Evolutionary conservation across 768 basidiomycete species (phyloP), one percentile per base, ranked within the genome.

Genomic region (Termitomyces sp.): DNA sequence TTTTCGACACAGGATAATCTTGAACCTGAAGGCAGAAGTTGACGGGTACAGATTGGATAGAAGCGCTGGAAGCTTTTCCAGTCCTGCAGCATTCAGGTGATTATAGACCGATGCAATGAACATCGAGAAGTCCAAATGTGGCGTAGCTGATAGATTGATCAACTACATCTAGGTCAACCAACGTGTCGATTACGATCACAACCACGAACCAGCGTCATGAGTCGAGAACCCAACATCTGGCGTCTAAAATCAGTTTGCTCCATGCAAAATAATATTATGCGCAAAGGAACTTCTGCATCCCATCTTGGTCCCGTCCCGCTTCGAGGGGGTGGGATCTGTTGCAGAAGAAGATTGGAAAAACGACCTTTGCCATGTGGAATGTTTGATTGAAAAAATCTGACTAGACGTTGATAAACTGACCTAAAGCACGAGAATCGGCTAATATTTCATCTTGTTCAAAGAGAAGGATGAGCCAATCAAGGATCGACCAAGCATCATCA

Each of bases 371-470:
- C 2, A 22, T 32, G 17, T 46, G 15, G 2, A 2, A 26, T 42
- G 28, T 32, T 42, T 47, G 11, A 12, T 15, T 21, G 32, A 14
- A 8, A 32, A 32, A 10, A 10, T 10, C 30, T 9, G 30, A 54
- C 37, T 52, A 21, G 1, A 8, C 9, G 44, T 24, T n/a, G 19
- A n/a, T 24, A 34, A 14, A 59, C 74, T 64, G 52, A 79, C 81
- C 68, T 54, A 68, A 64, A 49, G 72, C 73, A 55, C 68, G 66
- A 15, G 60, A 58, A 54, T 70, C 68, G 21, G 63, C 62, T 47
- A 68, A 56, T 10, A 61, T 58, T 60, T 89, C 83, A 57, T 90
- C 88, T 59, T 77, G 79, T 63, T 92, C 87, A 59, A 89, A 88
- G 19, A 90, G 60, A 21, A 70, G 65, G 11, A 92, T 52, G 0